Evolutionary conservation across 331 rosid genomes (phyloP).

Genomic region (Quercus tomentella): DNA sequence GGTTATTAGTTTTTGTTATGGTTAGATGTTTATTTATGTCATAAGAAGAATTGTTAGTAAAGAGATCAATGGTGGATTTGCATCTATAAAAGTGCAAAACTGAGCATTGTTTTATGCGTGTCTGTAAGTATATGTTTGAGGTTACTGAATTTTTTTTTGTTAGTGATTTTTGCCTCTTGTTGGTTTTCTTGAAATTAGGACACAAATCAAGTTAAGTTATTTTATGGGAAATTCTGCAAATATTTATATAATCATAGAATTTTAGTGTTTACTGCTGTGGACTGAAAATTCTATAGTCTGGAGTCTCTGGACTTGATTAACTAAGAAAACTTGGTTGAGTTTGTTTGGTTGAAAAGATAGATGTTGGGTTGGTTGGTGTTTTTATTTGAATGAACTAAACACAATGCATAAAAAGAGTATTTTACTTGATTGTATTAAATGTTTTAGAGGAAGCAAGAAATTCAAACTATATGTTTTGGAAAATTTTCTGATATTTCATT

Average conservation of each 20-base stretch:
- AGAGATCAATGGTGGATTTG: not conserved
- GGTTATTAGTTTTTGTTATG: not conserved
- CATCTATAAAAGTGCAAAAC: not conserved
- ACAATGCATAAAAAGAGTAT: not conserved
- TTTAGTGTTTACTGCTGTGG: not conserved
- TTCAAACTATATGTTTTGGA: not conserved
- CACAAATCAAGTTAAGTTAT: not conserved
- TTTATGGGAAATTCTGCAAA: not conserved
- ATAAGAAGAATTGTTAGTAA: not conserved
- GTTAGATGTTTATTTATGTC: not conserved
- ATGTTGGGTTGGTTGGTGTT: not conserved
- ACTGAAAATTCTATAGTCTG: not conserved
- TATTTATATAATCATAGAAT: not conserved
- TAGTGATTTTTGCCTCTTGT: not conserved
- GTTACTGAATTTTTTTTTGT: not conserved
- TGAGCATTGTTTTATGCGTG: not conserved
- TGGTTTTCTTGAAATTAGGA: not conserved
- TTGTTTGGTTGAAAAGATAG: not conserved
- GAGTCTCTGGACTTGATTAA: not conserved
- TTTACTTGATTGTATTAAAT: not conserved
- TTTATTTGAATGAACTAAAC: not conserved
- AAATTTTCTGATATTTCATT: too few relatives aligned
- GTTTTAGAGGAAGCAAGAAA: not conserved
- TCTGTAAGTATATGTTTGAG: not conserved
- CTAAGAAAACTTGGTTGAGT: not conserved